phyloP scores from a whole-genome alignment of 768 basidiomycete genomes.

The Russula sp. region DNA sequence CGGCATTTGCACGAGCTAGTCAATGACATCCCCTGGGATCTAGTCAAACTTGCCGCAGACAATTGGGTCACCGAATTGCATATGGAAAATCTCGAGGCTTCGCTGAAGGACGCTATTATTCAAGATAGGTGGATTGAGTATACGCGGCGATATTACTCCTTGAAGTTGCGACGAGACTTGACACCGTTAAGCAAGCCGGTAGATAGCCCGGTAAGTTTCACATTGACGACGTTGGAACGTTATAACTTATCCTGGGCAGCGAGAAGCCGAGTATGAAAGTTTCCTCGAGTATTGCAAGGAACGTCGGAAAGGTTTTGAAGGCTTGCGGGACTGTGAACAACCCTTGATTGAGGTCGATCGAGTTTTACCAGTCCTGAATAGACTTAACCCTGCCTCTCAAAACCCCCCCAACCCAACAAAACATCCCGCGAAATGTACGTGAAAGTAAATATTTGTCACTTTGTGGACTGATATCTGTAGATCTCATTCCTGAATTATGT shows the following conservation, averaged over 20 bases:
- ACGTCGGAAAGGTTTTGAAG: conserved; percentile 53
- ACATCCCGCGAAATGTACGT: conserved; percentile 54
- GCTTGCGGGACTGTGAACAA: conserved; percentile 54
- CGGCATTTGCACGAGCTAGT: conserved; percentile 33
- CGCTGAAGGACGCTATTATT: conserved; percentile 50
- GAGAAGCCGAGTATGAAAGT: conserved; percentile 52
- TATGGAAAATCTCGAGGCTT: conserved; percentile 29
- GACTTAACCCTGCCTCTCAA: conserved; percentile 48
- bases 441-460: neutral
- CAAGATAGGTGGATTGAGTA: conserved; percentile 75
- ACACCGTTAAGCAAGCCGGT: conserved; percentile 63
- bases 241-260: conserved; percentile 33
- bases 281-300: conserved; percentile 61
- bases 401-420: conserved; percentile 32
- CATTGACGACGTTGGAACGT: neutral
- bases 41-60: conserved; percentile 43
- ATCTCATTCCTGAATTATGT: conserved; percentile 58
- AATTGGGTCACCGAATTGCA: conserved; percentile 47
- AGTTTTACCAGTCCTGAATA: conserved; percentile 45
- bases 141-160: conserved; percentile 58
- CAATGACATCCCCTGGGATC: conserved; percentile 56
- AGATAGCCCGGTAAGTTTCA: conserved; percentile 49
- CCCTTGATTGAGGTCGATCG: conserved; percentile 64
- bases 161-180: conserved; percentile 54
- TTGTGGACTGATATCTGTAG: conserved; percentile 6